Percentiles rank a stretch among this genome's conserved stretches.
These are phyloP conservation scores for Sugiyamaella boreocaroliniensis DNA, from an alignment of 805 yeast species.

Conservation along the genomic window DNA sequence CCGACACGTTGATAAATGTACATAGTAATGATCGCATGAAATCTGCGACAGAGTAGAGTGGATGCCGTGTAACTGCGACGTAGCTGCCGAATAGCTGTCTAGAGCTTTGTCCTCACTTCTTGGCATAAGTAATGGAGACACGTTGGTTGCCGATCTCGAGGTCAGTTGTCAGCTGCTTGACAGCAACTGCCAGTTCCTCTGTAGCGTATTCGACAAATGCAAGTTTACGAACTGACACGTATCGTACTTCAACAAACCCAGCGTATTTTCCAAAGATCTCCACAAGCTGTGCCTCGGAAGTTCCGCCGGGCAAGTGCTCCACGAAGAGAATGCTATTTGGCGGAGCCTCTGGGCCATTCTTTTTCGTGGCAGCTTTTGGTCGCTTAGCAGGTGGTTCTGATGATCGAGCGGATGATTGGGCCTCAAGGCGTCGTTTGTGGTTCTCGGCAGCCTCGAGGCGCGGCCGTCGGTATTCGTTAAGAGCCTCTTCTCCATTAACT, in stretches of 20 bases:
- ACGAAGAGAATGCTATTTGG: slow-evolving; percentile 66
- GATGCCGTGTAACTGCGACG: no score
- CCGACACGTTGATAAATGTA: neutral
- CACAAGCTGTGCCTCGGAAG: slow-evolving; percentile 37
- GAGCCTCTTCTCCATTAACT: slow-evolving; percentile 25
- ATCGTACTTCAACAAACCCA: slow-evolving; percentile 63
- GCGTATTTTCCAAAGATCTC: slow-evolving; percentile 41
- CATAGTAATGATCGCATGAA: neutral
- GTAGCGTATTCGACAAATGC: slow-evolving; percentile 76
- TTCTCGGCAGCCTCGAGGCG: slow-evolving; percentile 16
- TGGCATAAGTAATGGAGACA: slow-evolving; percentile 30
- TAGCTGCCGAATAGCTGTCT: no score
- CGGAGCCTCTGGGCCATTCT: slow-evolving; percentile 32
- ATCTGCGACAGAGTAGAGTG: neutral
- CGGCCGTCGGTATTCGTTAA: slow-evolving; percentile 20
- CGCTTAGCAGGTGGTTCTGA: slow-evolving; percentile 1
- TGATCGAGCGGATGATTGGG: neutral
- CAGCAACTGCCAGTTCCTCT: slow-evolving; percentile 45
- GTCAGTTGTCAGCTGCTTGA: slow-evolving; percentile 28
- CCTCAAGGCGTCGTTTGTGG: neutral
- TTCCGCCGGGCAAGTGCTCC: slow-evolving; percentile 51
- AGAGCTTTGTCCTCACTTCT: slow-evolving; percentile 28
- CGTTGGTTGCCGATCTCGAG: slow-evolving; percentile 20
- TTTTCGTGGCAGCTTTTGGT: slow-evolving; percentile 4
- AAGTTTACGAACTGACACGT: slow-evolving; percentile 59